Base-by-base conservation (phyloP, 768 basidiomycete genomes). In the Plicaturopsis crispa region DNA sequence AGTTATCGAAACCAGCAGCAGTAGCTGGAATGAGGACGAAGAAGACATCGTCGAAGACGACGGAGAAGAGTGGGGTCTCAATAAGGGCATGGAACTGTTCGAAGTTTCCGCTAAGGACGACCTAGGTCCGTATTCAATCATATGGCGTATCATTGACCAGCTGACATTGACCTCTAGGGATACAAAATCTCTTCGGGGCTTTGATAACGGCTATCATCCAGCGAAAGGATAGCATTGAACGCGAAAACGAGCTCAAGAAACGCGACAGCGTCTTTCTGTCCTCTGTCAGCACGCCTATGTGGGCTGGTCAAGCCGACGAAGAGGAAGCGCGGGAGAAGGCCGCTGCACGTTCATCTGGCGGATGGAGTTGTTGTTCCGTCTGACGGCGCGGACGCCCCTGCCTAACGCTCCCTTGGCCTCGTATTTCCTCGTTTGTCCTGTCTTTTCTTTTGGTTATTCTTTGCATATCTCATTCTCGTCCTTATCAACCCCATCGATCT, bases 21-120 rank as follows among this genome's bases (percentile, higher is more conserved):
- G 77, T 43, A 83, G 80, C 54, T 63, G 78, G 37, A 70, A 74
- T 33, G 82, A 79, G 55, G 75, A 75, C 31, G 80, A 85, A 14
- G 67, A 57, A 3, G 59, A 66, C 7, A 68, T 63, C 11, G 72
- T 65, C 4, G 73, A 72, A 14, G 62, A 63, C 6, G 56, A 55
- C 3, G 60, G 59, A 4, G 63, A 64, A 28, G 83, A 84, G 53
- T 87, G 84, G 82, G 84, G 85, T 4, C 67, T 84, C 26, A 78
- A 71, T 53, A 84, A 83, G 54, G 84, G 79, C 44, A 88, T 92
- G 79, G 84, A 85, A 52, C 70, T 93, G 13, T 88, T 86, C 47
- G 88, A 94, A 55, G 88, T 94, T 14, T 92, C 88, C 31, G 84
- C 92, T 38, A 92, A 92, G 60, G 89, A 92, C 50, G 84, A 87